Base-by-base conservation (phyloP, 129 eudicot genomes). In the Apium graveolens region DNA sequence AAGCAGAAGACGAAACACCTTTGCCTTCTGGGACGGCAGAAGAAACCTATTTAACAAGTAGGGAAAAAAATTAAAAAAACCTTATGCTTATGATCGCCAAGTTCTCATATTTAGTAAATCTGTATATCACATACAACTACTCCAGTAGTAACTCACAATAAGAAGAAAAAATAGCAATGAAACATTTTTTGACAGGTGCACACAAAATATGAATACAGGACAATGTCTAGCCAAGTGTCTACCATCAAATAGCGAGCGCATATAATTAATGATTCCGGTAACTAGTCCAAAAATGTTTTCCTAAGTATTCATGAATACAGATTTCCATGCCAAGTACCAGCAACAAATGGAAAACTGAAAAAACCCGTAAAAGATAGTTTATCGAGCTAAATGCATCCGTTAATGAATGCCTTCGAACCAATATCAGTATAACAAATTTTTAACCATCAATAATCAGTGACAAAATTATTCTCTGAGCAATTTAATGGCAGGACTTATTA, bases 1-100 rank as follows among this genome's bases (percentile, higher is more conserved):
- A 83, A 66, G 99, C 99, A 70, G 99, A 95, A 79, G 97, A 95
- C 29, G 99, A 92, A 79, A 92, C 99, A 77, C 99, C 99, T 87
- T 95, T 95, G 34, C 99, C 99, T 81, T 95, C 99, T 7, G 99
- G 99, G 63, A 95, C 99, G 73, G 96, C 97, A 53, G 99, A 95
- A 76, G 92, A 90, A 49, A 95, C 99, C 99, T 95, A 66, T 60
- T n/a, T 60, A 66, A 66, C 20, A 32, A 29, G 41, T 1, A 65
- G 21, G n/a, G n/a, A n/a, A 31, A 31, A 13, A 66, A 12, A 13
- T 66, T 13, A 8, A 31, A 4, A 31, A 13, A 14, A 6, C 72
- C 0, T 66, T 26, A 1, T 11, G 11, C 72, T 66, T 66, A 13
- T 8, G 39, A 66, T 14, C 4, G 24, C 17, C 1, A 31, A 66